A percentile compares a stretch with the other conserved stretches of the same genome.
These are phyloP conservation scores for Neofusicoccum sp. DNA, from an alignment of 2,329 filamentous ascomycete species.

Conservation along the genomic window DNA sequence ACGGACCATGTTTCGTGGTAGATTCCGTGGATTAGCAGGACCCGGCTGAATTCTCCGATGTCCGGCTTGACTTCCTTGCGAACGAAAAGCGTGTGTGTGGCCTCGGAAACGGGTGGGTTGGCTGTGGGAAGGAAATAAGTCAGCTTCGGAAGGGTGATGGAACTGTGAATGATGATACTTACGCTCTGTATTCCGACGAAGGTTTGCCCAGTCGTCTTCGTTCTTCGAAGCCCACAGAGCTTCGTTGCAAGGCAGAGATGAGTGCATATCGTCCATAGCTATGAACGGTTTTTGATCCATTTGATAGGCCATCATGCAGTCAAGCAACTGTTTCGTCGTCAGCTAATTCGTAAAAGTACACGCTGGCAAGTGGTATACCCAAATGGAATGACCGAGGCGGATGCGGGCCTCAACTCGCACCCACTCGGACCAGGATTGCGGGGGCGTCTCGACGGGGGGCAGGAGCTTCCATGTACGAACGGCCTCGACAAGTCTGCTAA, in stretches of 20 bases:
- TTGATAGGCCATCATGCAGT: constrained; percentile 15
- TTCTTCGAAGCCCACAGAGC: constrained; percentile 26
- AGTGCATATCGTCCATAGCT: constrained; percentile 7
- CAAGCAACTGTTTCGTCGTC: neutral
- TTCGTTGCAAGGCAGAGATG: constrained; percentile 21
- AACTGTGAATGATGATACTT: neutral
- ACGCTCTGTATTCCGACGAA: constrained; percentile 10
- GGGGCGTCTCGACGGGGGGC: neutral
- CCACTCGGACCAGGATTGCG: constrained; percentile 13
- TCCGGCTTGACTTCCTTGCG: constrained; percentile 47
- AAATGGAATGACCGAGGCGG: neutral
- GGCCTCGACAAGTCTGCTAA: neutral
- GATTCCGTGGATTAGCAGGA: constrained; percentile 51
- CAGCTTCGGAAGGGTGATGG: neutral
- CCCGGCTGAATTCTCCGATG: constrained; percentile 50
- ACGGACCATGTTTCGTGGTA: constrained; percentile 53
- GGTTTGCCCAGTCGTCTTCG: constrained; percentile 24
- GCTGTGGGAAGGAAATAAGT: neutral
- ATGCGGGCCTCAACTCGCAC: constrained; percentile 1
- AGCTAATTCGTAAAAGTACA: neutral
- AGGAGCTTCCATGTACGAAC: constrained; percentile 5
- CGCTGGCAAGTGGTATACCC: neutral
- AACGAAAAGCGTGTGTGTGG: constrained; percentile 48
- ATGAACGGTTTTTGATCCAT: constrained; percentile 15
- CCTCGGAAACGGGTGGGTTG: constrained; percentile 38